These are phyloP conservation scores for Quercus glauca DNA, from an alignment of 306 rosid genomes.

Conservation along the genomic window DNA sequence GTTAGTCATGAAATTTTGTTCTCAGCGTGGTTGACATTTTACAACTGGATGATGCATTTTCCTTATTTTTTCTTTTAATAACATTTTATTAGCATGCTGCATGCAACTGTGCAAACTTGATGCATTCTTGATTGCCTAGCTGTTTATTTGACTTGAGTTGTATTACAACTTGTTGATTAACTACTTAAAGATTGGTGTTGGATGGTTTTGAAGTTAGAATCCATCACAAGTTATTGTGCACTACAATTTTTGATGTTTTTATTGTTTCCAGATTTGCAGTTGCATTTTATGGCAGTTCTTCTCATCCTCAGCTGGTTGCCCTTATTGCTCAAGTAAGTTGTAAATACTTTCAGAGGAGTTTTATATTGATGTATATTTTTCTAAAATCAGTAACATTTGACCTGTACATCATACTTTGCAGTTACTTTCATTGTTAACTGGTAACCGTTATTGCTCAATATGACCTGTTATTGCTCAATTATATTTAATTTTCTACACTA, in stretches of 20 bases:
- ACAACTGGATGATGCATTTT: background rate
- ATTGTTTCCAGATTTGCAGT: constrained; percentile 66
- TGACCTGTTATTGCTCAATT: background rate
- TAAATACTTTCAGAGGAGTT: constrained; percentile 14
- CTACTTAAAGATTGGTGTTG: constrained; percentile 11
- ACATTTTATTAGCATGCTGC: background rate
- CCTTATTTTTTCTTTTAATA: background rate
- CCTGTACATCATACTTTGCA: background rate
- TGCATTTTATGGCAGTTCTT: constrained; percentile 76
- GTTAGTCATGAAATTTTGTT: background rate
- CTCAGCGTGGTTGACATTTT: background rate
- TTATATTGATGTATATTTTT: constrained; percentile 14
- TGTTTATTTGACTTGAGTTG: background rate
- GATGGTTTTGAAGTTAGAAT: constrained; percentile 10
- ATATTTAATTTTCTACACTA: background rate
- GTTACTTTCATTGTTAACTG: background rate
- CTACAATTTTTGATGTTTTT: constrained; percentile 14
- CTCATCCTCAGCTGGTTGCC: constrained; percentile 90
- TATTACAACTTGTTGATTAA: background rate
- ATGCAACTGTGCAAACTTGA: background rate
- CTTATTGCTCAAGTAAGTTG: constrained; percentile 86
- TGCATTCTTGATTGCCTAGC: background rate
- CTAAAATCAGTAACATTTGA: background rate
- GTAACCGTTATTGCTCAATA: background rate
- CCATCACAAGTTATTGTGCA: constrained; percentile 12